Evolutionary conservation across 139 green algal genomes (phyloP), one percentile per base, ranked within the genome.

Genomic region (Gonium pectorale): DNA sequence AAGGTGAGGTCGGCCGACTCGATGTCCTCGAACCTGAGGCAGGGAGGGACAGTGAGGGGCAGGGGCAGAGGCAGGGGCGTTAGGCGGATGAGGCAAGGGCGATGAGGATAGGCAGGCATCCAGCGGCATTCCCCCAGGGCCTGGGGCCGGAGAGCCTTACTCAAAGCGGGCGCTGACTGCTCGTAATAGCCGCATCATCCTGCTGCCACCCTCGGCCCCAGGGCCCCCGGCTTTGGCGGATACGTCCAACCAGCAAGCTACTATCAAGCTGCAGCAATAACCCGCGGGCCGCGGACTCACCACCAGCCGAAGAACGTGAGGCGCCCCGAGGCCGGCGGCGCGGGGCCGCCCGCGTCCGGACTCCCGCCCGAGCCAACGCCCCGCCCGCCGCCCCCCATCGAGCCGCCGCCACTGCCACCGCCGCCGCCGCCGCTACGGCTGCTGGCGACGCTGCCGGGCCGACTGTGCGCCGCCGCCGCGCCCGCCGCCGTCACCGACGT

Each of bases 281-380:
- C n/a, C n/a, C n/a, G n/a, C n/a, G n/a, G n/a, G n/a, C n/a, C n/a
- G n/a, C 59, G 29, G 11, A 60, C 75, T 82, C 41, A 82, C 75
- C 75, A 82, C 75, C 75, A 82, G 40, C 75, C 75, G 41, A 43
- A 82, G 40, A 72, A 82, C 40, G 59, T 62, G 5, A 82, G 75
- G 33, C 41, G 40, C 8, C 75, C 75, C 27, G 59, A 44, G 19
- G 75, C n/a, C 56, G 75, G 75, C 56, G 75, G 40, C 59, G 62
- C 75, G 6, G 75, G 75, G 29, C 59, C 54, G 26, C 26, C 59
- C 54, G 26, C 26, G 0, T 8, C 9, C n/a, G n/a, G n/a, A n/a
- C n/a, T n/a, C n/a, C n/a, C n/a, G n/a, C n/a, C n/a, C n/a, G n/a
- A n/a, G n/a, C n/a, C n/a, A n/a, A n/a, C n/a, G n/a, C 73, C 38